Conservation (phyloP, 768 basidiomycete species). For the Leccinellum luteum region DNA sequence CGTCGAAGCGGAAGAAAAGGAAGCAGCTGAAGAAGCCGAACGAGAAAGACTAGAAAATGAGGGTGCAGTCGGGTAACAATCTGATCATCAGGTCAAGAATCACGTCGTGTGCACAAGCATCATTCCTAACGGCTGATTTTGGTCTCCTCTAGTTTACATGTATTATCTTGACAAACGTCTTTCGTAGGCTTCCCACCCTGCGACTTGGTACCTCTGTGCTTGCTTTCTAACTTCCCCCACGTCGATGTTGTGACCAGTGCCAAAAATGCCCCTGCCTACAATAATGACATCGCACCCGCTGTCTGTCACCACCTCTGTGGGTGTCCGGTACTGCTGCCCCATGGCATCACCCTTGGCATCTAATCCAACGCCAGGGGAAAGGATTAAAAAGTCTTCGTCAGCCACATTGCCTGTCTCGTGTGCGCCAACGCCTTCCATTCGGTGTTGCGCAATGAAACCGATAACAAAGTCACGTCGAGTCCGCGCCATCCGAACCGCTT, state of each 20-base stretch:
- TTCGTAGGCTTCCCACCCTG: slow-evolving; percentile 91
- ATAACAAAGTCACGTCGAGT: slow-evolving; percentile 83
- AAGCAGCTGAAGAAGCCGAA: slow-evolving; percentile 52
- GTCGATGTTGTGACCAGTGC: slow-evolving; percentile 45
- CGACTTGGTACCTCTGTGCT: slow-evolving; percentile 79
- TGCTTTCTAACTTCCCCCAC: slow-evolving; percentile 47
- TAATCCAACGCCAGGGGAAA: slow-evolving; percentile 92
- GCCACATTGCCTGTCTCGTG: slow-evolving; percentile 26
- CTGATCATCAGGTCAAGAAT: background rate
- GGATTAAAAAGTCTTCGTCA: slow-evolving; percentile 81
- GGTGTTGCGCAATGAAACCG: slow-evolving; percentile 89
- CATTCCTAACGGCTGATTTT: background rate
- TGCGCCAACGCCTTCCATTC: slow-evolving; percentile 68
- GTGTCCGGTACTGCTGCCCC: slow-evolving; percentile 96
- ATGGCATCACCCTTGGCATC: slow-evolving; percentile 75
- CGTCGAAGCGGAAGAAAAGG: slow-evolving; percentile 88
- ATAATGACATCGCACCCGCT: slow-evolving; percentile 95
- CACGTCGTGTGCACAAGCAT: background rate
- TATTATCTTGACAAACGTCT: slow-evolving; percentile 39
- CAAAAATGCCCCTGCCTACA: slow-evolving; percentile 94
- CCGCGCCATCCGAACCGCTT: slow-evolving; percentile 86
- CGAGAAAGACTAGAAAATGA: slow-evolving; percentile 12
- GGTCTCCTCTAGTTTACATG: background rate
- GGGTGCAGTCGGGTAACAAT: slow-evolving; percentile 5
- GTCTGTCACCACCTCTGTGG: slow-evolving; percentile 74